Conservation (phyloP, 768 basidiomycete species). For the Candolleomyces aberdarensis region DNA sequence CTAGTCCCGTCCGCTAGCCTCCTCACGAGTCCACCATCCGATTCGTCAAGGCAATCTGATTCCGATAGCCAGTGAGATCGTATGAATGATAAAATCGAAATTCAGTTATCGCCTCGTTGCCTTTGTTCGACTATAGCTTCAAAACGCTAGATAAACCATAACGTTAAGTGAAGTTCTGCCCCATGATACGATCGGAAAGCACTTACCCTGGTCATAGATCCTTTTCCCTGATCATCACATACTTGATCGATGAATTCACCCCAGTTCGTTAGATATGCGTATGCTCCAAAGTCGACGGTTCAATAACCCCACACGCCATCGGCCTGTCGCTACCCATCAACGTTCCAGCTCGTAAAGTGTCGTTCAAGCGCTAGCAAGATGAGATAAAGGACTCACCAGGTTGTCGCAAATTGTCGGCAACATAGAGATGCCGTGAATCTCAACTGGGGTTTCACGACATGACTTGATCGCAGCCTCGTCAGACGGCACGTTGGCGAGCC, state of each 20-base stretch:
- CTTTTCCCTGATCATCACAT: conserved; percentile 18
- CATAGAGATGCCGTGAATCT: conserved; percentile 20
- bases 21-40: no score
- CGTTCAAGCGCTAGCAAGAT: neutral
- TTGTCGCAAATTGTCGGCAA: conserved; percentile 26
- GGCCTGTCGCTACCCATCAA: conserved; percentile 18
- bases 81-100: no score
- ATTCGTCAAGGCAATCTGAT: no score
- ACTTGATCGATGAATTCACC: conserved; percentile 25
- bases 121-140: conserved; percentile 22
- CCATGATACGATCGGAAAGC: neutral
- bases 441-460: conserved; percentile 22
- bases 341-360: neutral
- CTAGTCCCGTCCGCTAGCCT: no score
- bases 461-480: conserved; percentile 15
- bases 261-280: conserved; percentile 24
- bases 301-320: conserved; percentile 27
- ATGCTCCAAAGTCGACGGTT: conserved; percentile 23
- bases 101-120: conserved; percentile 22
- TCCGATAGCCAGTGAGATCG: no score
- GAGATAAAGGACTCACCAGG: conserved; percentile 15
- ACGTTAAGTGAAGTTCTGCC: neutral
- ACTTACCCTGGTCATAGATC: conserved; percentile 12
- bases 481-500: conserved; percentile 8
- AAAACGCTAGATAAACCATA: conserved; percentile 14